A percentile compares a stretch with the other conserved stretches of the same genome.
These are phyloP conservation scores for Neolentinus lepideus DNA, from an alignment of 1,284 basidiomycete species.

Conservation along the genomic window DNA sequence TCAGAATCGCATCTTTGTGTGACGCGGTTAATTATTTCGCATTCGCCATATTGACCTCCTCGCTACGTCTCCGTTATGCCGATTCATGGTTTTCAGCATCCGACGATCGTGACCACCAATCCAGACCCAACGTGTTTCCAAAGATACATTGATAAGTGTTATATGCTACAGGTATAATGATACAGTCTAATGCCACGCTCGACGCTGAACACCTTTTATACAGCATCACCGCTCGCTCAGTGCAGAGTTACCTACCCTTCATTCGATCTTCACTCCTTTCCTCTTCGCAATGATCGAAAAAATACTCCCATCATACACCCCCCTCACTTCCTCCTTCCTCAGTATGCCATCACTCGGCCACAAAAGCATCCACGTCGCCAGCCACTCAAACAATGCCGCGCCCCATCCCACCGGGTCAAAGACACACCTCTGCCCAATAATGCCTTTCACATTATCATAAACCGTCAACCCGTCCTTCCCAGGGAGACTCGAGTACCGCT, in stretches of 20 bases:
- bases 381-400: conserved; percentile 15
- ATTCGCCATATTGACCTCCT: no score
- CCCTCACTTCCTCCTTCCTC: conserved; percentile 41
- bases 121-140: no score
- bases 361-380: conserved; percentile 38
- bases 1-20: not conserved
- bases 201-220: no score
- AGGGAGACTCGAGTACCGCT: conserved; percentile 19
- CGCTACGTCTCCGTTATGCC: no score
- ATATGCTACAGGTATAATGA: no score
- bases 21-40: no score
- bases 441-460: not conserved
- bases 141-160: no score
- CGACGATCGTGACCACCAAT: no score
- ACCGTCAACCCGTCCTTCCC: conserved; percentile 1
- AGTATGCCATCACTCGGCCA: conserved; percentile 39
- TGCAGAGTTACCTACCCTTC: no score
- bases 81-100: no score
- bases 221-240: no score
- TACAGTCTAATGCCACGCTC: no score
- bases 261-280: not conserved
- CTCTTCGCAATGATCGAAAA: conserved; percentile 15
- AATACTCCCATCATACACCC: conserved; percentile 33
- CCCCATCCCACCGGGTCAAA: not conserved
- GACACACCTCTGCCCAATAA: conserved; percentile 1